Percentiles rank a stretch among this genome's conserved stretches.
Conservation (phyloP, 257 asterid genomes). For the Orobanche coerulescens region DNA sequence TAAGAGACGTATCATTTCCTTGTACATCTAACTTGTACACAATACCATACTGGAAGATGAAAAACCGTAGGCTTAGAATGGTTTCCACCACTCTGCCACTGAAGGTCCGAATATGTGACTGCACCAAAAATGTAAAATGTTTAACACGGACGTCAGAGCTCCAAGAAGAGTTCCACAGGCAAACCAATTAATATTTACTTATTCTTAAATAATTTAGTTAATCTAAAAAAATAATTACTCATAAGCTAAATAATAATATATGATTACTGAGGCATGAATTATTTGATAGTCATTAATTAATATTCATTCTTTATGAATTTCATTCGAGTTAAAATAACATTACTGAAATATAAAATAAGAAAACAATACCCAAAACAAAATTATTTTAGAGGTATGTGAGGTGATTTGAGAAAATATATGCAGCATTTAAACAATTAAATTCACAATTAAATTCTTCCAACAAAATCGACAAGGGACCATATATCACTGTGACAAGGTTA, state of each 20-base stretch:
- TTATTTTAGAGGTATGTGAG: neutral
- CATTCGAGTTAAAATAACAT: neutral
- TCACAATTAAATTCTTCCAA: neutral
- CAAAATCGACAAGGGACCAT: slow-evolving; percentile 5
- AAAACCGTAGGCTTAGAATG: slow-evolving; percentile 80
- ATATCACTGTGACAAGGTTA: slow-evolving; percentile 13
- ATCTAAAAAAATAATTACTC: too few species aligned
- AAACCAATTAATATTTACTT: neutral
- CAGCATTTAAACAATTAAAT: neutral
- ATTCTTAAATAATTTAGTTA: neutral
- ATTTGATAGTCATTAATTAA: neutral
- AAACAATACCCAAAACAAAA: neutral
- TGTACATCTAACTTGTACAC: slow-evolving; percentile 73
- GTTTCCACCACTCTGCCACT: slow-evolving; percentile 92
- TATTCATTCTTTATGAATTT: neutral
- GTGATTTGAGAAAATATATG: neutral
- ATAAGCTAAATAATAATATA: too few species aligned
- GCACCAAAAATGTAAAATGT: slow-evolving; percentile 34
- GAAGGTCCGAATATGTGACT: slow-evolving; percentile 89
- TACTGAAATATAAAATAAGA: neutral
- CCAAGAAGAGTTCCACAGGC: slow-evolving; percentile 7
- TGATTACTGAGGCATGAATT: neutral
- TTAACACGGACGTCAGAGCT: slow-evolving; percentile 10
- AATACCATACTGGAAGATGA: slow-evolving; percentile 87
- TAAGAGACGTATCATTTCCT: slow-evolving; percentile 59